Evolutionary conservation across 768 basidiomycete genomes (phyloP), one percentile per base, ranked within the genome.

Genomic region (Kwoniella sp.): DNA sequence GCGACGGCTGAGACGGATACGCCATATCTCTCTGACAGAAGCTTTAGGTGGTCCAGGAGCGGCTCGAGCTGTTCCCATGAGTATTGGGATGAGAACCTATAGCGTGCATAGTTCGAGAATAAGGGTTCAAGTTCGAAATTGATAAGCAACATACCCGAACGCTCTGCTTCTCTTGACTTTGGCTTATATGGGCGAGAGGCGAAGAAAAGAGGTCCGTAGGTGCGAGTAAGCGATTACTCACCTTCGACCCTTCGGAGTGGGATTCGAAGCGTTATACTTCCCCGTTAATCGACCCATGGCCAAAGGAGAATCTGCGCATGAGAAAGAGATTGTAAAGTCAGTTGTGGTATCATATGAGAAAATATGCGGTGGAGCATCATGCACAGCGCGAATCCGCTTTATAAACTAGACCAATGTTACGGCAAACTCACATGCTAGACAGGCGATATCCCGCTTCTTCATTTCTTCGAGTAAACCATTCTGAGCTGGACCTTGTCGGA

Each of bases 201-300:
- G n/a, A n/a, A n/a, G n/a, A n/a, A n/a, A n/a, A n/a, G n/a, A n/a
- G n/a, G n/a, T n/a, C n/a, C n/a, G n/a, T n/a, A n/a, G n/a, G n/a
- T n/a, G n/a, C n/a, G 13, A 33, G 33, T 33, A 33, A 13, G 13
- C 5, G 33, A 33, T 5, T 51, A 68, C 66, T 21, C 15, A 79
- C 67, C 65, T 58, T 46, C 77, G 68, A 13, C 73, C 69, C 9
- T 52, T 61, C 1, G 79, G 75, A 26, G 72, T 66, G 1, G 79
- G 79, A 60, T 77, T 78, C 1, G 62, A 63, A 1, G 68, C 56
- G 7, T 65, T 68, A 65, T 80, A 80, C 67, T 80, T 80, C 24
- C 79, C 79, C 0, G 77, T 79, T 17, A 80, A 63, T 12, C 79
- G 69, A 24, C 79, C 79, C 72, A 78, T 78, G 5, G 69, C 79